phyloP scores from a whole-genome alignment of 768 basidiomycete genomes.

The Serendipita vermifera region DNA sequence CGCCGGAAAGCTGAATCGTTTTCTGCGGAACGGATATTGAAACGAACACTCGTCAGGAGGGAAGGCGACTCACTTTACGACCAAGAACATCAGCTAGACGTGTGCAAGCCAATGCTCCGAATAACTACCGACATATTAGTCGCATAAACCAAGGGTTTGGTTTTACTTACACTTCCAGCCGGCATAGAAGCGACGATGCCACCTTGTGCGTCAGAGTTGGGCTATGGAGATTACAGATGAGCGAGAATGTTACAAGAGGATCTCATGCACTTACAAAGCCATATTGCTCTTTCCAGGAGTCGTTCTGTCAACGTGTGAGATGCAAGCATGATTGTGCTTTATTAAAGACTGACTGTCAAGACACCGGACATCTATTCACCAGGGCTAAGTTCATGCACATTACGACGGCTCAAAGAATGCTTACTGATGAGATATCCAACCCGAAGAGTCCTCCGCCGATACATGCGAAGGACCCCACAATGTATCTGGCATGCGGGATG shows the following conservation, averaged over 20 bases:
- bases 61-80: conserved; percentile 28
- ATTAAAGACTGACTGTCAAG: not conserved
- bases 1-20: conserved; percentile 50
- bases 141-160: not conserved
- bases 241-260: not conserved
- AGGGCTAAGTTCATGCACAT: not conserved
- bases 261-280: not conserved
- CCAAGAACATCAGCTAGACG: conserved; percentile 52
- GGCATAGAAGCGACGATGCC: conserved; percentile 65
- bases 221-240: not conserved
- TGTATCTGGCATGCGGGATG: not conserved
- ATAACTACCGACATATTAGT: conserved; percentile 28
- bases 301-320: not conserved
- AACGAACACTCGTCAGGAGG: not conserved
- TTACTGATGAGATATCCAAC: conserved; percentile 11
- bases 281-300: not conserved
- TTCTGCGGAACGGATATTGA: conserved; percentile 19
- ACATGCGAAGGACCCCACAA: conserved; percentile 13
- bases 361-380: conserved; percentile 8
- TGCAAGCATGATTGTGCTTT: not conserved
- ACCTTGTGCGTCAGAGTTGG: conserved; percentile 25
- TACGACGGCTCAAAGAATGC: not conserved
- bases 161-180: conserved; percentile 26
- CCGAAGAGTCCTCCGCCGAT: conserved; percentile 12
- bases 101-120: conserved; percentile 51